Conservation (phyloP, 441 rosid genomes). For the Francoa sonchifolia region DNA sequence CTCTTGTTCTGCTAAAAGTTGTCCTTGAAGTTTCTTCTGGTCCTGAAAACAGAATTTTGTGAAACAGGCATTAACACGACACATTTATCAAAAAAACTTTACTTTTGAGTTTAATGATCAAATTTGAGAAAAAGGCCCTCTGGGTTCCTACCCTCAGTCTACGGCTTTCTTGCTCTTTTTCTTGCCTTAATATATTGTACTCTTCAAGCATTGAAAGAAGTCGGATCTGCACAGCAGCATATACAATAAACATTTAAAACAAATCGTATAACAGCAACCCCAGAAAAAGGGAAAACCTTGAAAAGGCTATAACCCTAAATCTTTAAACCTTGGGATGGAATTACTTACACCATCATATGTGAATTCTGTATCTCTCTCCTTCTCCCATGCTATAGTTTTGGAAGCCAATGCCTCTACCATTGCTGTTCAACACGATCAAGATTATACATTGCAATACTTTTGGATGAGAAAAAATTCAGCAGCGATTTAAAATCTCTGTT, state of each 20-base stretch:
- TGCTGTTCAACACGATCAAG: constrained; percentile 33
- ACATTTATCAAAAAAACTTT: too few relatives aligned
- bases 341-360: constrained; percentile 80
- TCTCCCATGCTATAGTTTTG: constrained; percentile 83
- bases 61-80: too few relatives aligned
- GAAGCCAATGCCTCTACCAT: constrained; percentile 82
- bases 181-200: constrained; percentile 56
- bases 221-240: constrained; percentile 33
- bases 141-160: constrained; percentile 76
- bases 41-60: constrained; percentile 24
- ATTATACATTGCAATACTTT: background rate
- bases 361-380: constrained; percentile 68
- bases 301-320: too few relatives aligned
- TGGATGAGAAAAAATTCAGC: background rate
- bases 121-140: too few relatives aligned
- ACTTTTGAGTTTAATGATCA: too few relatives aligned
- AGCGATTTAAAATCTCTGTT: too few relatives aligned
- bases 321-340: constrained; percentile 2
- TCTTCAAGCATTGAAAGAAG: constrained; percentile 90
- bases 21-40: constrained; percentile 84
- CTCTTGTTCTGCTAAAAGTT: constrained; percentile 79
- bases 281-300: constrained; percentile 2
- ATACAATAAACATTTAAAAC: constrained; percentile 5
- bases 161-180: constrained; percentile 88
- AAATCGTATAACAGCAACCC: background rate